Evolutionary conservation across 345 rosid genomes (phyloP), one percentile per base, ranked within the genome.

Genomic region (Heritiera littoralis): DNA sequence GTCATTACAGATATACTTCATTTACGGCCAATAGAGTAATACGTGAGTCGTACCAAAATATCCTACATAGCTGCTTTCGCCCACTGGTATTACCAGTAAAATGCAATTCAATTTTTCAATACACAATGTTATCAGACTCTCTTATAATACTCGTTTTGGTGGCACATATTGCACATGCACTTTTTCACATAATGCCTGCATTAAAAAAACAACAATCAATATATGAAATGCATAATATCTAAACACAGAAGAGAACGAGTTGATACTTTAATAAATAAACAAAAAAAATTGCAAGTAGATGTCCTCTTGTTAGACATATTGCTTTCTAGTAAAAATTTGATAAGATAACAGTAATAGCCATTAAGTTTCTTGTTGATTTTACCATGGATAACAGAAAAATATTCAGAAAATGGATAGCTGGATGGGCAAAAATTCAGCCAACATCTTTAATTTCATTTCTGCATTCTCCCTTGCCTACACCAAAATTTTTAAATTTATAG

Each of bases 121-220:
- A 0, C 28, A 3, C 56, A 55, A 70, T 52, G 64, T 40, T 15
- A 66, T 17, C 13, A 7, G 7, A 23, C 28, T 23, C 28, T 23
- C 28, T 23, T 23, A 23, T 23, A 84, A 90, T 48, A 83, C 59
- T 20, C 90, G 92, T 82, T 92, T 93, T 0, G 97, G 98, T 5
- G 91, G 91, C 66, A 86, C 86, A 61, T 2, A 6, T 20, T 23
- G 28, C 28, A 23, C 28, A 23, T 23, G 28, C 28, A 23, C 28
- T 23, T 23, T 23, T 23, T 23, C 28, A 23, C 28, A 23, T 23
- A 23, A 23, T 23, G 28, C 28, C 28, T 23, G 28, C 28, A 23
- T 23, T 23, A 23, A 23, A 23, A 23, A 23, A 23, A 23, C 28
- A 23, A 23, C 28, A 23, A 23, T 23, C 28, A 23, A 23, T 23